Conservation (phyloP, 1,284 basidiomycete genomes). For the Marasmius tenuissimus region DNA sequence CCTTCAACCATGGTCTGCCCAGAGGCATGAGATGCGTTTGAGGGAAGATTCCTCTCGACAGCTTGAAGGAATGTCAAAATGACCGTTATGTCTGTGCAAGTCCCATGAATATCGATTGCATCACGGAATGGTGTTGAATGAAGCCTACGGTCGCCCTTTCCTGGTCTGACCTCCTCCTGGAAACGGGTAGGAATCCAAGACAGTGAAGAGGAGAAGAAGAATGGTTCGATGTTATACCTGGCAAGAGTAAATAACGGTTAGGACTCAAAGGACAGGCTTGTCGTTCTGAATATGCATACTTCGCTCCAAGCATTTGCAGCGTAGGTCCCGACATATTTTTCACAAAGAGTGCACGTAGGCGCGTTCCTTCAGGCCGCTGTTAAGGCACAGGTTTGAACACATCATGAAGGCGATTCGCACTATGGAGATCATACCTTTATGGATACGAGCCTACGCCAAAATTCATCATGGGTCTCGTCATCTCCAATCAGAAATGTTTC, state of each 20-base stretch:
- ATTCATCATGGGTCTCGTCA: background rate
- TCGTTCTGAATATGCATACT: conserved; percentile 24
- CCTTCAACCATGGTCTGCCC: background rate
- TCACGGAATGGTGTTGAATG: background rate
- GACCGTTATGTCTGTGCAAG: background rate
- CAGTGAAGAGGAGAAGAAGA: conserved; percentile 57
- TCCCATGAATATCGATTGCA: background rate
- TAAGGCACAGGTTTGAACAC: background rate
- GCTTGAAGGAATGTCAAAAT: background rate
- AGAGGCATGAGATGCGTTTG: background rate
- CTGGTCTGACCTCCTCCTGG: conserved; percentile 37
- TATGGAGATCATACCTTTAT: background rate
- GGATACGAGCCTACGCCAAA: background rate
- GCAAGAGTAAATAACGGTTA: background rate
- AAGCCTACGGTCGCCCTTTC: conserved; percentile 48
- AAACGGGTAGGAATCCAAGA: conserved; percentile 59
- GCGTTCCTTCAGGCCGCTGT: conserved; percentile 35
- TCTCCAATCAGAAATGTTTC: conserved; percentile 30
- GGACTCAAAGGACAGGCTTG: background rate
- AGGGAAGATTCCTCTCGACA: background rate
- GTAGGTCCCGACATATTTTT: conserved; percentile 47
- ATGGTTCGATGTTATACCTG: conserved; percentile 52
- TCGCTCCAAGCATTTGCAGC: conserved; percentile 52
- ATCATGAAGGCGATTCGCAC: background rate
- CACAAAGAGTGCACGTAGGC: conserved; percentile 49